A percentile compares a stretch with the other conserved stretches of the same genome.
phyloP scores from a whole-genome alignment of 1,284 basidiomycete species.

The Sanguinoderma infundibulare region DNA sequence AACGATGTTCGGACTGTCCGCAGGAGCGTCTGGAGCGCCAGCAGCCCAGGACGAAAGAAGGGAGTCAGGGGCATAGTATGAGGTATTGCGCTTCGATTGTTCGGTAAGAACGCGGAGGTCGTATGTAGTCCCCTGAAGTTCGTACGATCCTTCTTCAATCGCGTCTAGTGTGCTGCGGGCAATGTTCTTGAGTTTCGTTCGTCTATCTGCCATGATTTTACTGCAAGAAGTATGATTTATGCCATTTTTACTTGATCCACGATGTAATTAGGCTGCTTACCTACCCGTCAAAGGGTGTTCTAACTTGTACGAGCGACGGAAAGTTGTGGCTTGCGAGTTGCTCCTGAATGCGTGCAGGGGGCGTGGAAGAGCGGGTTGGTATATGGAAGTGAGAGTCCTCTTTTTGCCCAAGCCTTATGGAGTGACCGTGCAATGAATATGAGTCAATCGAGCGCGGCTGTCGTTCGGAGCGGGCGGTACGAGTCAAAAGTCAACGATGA shows the following conservation, averaged over 20 bases:
- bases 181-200: constrained; percentile 29
- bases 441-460: not conserved
- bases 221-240: no score
- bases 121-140: constrained; percentile 27
- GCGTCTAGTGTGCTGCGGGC: constrained; percentile 38
- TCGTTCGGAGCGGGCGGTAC: no score
- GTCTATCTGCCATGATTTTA: constrained; percentile 16
- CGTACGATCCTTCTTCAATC: constrained; percentile 36
- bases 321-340: not conserved
- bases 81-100: constrained; percentile 43
- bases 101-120: constrained; percentile 39
- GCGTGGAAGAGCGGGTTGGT: not conserved
- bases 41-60: constrained; percentile 43
- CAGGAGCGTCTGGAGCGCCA: constrained; percentile 23
- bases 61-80: constrained; percentile 45
- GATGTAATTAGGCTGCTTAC: not conserved
- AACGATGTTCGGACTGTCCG: constrained; percentile 37
- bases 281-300: no score
- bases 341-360: not conserved
- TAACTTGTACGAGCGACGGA: not conserved
- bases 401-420: not conserved
- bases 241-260: no score
- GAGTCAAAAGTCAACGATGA: not conserved
- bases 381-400: not conserved
- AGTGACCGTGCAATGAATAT: not conserved